Base-by-base conservation (phyloP, 768 basidiomycete species). In the Boletus reticuloceps region DNA sequence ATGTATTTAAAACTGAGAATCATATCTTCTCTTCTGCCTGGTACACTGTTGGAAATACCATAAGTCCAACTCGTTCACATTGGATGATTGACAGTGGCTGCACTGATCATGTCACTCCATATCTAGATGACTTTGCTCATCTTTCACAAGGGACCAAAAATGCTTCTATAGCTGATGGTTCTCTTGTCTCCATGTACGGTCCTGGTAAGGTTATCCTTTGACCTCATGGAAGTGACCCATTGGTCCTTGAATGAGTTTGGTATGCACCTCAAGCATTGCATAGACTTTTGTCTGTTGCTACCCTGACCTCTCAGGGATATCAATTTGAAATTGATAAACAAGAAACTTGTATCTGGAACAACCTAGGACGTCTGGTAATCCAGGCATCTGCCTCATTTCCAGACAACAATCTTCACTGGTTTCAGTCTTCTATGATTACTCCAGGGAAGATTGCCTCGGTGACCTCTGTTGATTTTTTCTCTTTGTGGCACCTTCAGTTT, bases 81-180 rank as follows among this genome's bases (percentile, higher is more conserved):
- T 39, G 38, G 38, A 39, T 39, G 38, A 19, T 39, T 39, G 38
- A 39, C 4, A 39, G 38, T n/a, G 38, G 38, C 5, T 7, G 17
- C 1, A 39, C 38, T 19, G n/a, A 39, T 14, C 38, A 39, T n/a
- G 2, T 39, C 16, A 17, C 6, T 39, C 38, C 38, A 6, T 19
- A 39, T 9, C 38, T 39, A 0, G n/a, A 17, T 39, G 38, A 39
- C 38, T 39, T 39, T 2, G 9, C n/a, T 17, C n/a, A 17, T 17
- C 17, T 39, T 0, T 3, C 1, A 9, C 5, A 7, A 17, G n/a
- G n/a, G 1, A 17, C 6, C 17, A 39, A 39, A 4, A 0, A 17
- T 0, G 6, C 7, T 3, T 6, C 16, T 1, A 19, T 39, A 2
- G 38, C 38, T 2, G 10, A 39, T 39, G n/a, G 38, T 9, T 17